These are phyloP conservation scores for Rhizopogon roseolus DNA, from an alignment of 768 basidiomycete species.

Conservation along the genomic window DNA sequence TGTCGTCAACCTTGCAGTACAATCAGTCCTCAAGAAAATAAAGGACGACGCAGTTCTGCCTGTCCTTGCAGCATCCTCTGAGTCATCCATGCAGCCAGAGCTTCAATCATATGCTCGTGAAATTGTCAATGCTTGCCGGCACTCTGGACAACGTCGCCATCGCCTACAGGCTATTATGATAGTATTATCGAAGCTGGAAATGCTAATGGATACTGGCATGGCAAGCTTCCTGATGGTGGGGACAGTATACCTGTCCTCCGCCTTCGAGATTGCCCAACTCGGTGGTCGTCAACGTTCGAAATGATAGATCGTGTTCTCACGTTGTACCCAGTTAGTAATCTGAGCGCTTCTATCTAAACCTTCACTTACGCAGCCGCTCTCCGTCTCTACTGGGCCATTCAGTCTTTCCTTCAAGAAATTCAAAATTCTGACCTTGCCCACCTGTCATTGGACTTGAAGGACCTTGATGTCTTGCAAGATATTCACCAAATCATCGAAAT, in stretches of 20 bases:
- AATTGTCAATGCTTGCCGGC: slow-evolving; percentile 26
- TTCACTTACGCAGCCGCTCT: neutral
- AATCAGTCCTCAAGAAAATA: slow-evolving; percentile 12
- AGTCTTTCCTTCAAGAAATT: slow-evolving; percentile 2
- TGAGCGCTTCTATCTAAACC: neutral
- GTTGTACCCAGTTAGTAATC: slow-evolving; percentile 25
- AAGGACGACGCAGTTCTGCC: too few relatives aligned
- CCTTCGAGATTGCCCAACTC: slow-evolving; percentile 27
- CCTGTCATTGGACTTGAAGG: neutral
- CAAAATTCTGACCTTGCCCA: neutral
- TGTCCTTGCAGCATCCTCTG: too few relatives aligned
- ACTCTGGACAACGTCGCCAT: slow-evolving; percentile 18
- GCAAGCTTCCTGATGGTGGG: slow-evolving; percentile 6
- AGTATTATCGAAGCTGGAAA: slow-evolving; percentile 24
- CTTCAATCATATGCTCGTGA: too few relatives aligned
- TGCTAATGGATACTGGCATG: slow-evolving; percentile 7
- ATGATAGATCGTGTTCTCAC: slow-evolving; percentile 31
- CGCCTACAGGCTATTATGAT: slow-evolving; percentile 20
- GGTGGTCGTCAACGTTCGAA: slow-evolving; percentile 31
- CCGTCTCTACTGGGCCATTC: slow-evolving; percentile 9
- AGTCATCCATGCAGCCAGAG: too few relatives aligned
- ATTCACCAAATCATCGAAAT: slow-evolving; percentile 23
- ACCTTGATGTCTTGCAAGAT: slow-evolving; percentile 17
- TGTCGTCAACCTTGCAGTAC: slow-evolving; percentile 22
- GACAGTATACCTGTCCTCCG: slow-evolving; percentile 5